phyloP scores from a whole-genome alignment of 208 protist species.

The Trypanosoma mega region DNA sequence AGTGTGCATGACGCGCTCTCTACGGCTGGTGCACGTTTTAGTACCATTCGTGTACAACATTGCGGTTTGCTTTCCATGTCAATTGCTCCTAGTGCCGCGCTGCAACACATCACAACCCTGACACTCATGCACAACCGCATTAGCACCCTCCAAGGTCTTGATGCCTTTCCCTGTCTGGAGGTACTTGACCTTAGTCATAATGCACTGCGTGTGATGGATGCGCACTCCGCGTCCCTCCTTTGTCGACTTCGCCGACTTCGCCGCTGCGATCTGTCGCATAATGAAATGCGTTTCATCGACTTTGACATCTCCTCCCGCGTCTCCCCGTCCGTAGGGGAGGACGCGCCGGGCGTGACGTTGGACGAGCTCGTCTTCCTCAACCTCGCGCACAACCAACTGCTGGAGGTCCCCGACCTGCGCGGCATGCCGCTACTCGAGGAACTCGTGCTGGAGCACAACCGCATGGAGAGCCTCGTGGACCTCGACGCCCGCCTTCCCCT shows the following conservation, averaged over 20 bases:
- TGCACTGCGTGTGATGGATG: slow-evolving; percentile 57
- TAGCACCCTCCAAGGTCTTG: slow-evolving; percentile 55
- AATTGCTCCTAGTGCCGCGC: slow-evolving; percentile 24
- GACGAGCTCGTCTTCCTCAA: slow-evolving; percentile 50
- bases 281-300: slow-evolving; percentile 58
- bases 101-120: slow-evolving; percentile 64
- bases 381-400: slow-evolving; percentile 75
- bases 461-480: slow-evolving; percentile 58
- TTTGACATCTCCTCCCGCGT: slow-evolving; percentile 25
- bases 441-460: slow-evolving; percentile 74
- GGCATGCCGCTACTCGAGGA: slow-evolving; percentile 54
- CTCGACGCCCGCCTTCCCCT: slow-evolving; percentile 61
- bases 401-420: slow-evolving; percentile 77
- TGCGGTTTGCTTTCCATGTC: slow-evolving; percentile 28
- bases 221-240: slow-evolving; percentile 46
- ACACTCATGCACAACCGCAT: slow-evolving; percentile 63
- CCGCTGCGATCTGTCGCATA: slow-evolving; percentile 65
- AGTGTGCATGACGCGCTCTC: slow-evolving; percentile 12
- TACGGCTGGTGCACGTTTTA: not conserved
- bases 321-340: not conserved
- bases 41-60: slow-evolving; percentile 16
- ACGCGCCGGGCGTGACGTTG: not conserved
- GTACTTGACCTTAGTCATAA: slow-evolving; percentile 82
- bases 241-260: slow-evolving; percentile 42
- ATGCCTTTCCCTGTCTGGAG: slow-evolving; percentile 59